Conservation (phyloP, 306 rosid genomes). For the Amphicarpaea edgeworthii region DNA sequence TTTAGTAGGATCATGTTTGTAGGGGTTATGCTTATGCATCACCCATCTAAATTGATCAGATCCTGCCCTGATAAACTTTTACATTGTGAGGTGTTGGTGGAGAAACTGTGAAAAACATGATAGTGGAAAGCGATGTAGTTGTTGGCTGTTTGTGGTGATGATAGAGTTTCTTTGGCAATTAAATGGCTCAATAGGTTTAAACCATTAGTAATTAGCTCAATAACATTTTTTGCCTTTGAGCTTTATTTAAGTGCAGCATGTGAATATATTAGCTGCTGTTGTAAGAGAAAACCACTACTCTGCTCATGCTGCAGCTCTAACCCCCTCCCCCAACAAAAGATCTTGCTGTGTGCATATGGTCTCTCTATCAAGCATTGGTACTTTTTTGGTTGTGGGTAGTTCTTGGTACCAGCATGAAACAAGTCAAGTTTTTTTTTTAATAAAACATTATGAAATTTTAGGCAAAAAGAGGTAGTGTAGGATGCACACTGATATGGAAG, state of each 20-base stretch:
- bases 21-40: constrained; percentile 4
- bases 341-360: constrained; percentile 1
- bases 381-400: not conserved
- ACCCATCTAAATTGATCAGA: not conserved
- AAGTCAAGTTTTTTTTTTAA: not conserved
- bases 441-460: not conserved
- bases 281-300: not conserved
- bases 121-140: constrained; percentile 25
- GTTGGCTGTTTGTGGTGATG: not conserved
- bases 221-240: not conserved
- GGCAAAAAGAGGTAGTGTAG: not conserved
- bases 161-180: not conserved
- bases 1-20: not conserved
- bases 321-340: not conserved
- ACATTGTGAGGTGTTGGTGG: constrained; percentile 12
- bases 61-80: not conserved
- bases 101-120: constrained; percentile 5
- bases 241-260: constrained; percentile 1
- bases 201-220: not conserved
- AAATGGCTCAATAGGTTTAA: not conserved
- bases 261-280: constrained; percentile 13
- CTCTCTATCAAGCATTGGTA: not conserved
- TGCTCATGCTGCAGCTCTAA: not conserved
- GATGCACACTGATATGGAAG: too few species aligned
- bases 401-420: not conserved